Percentiles rank a stretch among this genome's conserved stretches.
Conservation (phyloP, 2,329 filamentous ascomycete species). For the Knufia fluminis region DNA sequence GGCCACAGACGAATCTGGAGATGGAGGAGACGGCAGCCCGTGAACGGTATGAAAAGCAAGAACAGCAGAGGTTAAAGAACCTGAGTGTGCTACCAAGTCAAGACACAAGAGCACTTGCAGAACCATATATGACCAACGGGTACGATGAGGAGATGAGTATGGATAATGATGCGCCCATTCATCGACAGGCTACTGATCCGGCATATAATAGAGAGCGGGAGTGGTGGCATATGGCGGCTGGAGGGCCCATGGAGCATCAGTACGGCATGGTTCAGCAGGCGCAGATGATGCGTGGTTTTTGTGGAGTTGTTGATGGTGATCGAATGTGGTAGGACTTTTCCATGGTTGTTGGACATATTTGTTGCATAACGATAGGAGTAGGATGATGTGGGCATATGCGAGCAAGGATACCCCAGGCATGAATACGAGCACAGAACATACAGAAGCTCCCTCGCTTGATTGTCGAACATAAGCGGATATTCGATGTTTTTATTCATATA, state of each 20-base stretch:
- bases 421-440: not conserved
- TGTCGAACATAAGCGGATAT: too few relatives aligned
- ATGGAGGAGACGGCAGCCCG: slow-evolving; percentile 48
- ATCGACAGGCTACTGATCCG: slow-evolving; percentile 33
- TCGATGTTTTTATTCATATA: too few relatives aligned
- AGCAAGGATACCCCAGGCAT: not conserved
- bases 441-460: too few relatives aligned
- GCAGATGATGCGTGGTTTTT: slow-evolving; percentile 11
- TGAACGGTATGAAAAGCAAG: slow-evolving; percentile 48
- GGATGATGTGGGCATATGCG: not conserved
- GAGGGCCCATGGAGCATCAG: slow-evolving; percentile 30
- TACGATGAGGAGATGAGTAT: slow-evolving; percentile 64
- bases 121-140: slow-evolving; percentile 77
- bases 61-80: slow-evolving; percentile 41
- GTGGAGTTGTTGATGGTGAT: slow-evolving; percentile 3
- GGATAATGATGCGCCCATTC: slow-evolving; percentile 31
- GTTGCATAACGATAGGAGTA: not conserved
- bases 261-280: slow-evolving; percentile 31
- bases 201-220: slow-evolving; percentile 30
- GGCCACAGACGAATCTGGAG: slow-evolving; percentile 46
- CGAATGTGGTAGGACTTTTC: not conserved
- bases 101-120: slow-evolving; percentile 44
- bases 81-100: slow-evolving; percentile 13
- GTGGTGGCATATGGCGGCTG: slow-evolving; percentile 28
- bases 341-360: not conserved